Percentiles rank a stretch among this genome's conserved stretches.
phyloP scores from a whole-genome alignment of 2,329 filamentous ascomycete species.

The Sporothrix sp. region DNA sequence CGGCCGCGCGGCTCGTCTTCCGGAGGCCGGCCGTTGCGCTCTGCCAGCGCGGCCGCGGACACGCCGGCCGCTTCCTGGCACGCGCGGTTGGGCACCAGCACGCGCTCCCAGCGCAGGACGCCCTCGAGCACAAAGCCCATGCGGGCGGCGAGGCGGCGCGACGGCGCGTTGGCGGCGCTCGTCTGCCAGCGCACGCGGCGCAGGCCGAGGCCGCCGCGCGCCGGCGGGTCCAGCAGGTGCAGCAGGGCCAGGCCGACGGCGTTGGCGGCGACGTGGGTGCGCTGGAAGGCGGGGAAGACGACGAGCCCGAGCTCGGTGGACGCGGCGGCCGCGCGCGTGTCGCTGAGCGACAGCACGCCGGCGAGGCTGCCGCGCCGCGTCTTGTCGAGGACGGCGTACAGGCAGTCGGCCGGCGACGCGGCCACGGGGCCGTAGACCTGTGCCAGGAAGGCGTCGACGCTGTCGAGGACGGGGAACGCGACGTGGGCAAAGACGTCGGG shows the following conservation, averaged over 20 bases:
- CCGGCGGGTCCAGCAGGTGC: constrained; percentile 7
- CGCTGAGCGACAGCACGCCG: background rate
- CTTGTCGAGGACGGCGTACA: constrained; percentile 7
- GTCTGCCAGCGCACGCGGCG: constrained; percentile 7
- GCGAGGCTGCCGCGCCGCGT: background rate
- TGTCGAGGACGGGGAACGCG: constrained; percentile 1
- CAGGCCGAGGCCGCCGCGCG: background rate
- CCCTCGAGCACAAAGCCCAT: constrained; percentile 11
- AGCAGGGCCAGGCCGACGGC: constrained; percentile 3
- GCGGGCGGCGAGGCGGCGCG: background rate
- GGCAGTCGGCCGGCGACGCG: background rate
- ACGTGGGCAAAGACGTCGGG: constrained; percentile 3
- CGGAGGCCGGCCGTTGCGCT: background rate
- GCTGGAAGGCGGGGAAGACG: constrained; percentile 8
- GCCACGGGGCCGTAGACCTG: constrained; percentile 3
- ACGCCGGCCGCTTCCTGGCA: background rate
- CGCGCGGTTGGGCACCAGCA: background rate
- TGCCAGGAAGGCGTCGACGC: background rate
- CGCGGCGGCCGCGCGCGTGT: background rate
- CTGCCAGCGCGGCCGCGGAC: background rate
- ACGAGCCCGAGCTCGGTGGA: constrained; percentile 5
- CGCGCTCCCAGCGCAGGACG: constrained; percentile 1
- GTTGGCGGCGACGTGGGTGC: constrained; percentile 7
- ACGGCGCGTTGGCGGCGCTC: constrained; percentile 1
- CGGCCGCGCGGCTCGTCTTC: constrained; percentile 5